These are phyloP conservation scores for Rubroboletus satanas DNA, from an alignment of 768 basidiomycete genomes.

Conservation along the genomic window DNA sequence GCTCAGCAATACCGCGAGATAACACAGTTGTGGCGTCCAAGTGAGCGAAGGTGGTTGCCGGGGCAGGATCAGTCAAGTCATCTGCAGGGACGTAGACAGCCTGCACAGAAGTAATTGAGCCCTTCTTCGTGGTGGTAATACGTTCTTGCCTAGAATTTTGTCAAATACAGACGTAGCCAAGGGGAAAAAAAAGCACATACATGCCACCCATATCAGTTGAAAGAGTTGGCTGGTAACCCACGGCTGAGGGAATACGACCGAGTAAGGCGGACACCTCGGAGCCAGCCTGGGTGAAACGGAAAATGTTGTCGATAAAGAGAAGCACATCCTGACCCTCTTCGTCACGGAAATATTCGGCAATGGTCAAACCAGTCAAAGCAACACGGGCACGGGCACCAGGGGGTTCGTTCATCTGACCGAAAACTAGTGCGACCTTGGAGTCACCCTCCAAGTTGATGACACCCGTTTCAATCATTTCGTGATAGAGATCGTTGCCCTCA, in stretches of 20 bases:
- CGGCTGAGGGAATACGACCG: conserved; percentile 99
- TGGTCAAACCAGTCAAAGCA: conserved; percentile 97
- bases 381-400: conserved; percentile 99
- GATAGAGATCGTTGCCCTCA: conserved; percentile 99
- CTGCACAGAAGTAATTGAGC: conserved; percentile 99
- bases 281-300: conserved; percentile 99
- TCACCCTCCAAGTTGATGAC: conserved; percentile 99
- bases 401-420: conserved; percentile 99
- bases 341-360: conserved; percentile 99
- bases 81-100: conserved; percentile 99
- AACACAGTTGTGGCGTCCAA: conserved; percentile 99
- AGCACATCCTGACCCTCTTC: conserved; percentile 99
- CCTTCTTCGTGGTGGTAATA: conserved; percentile 99
- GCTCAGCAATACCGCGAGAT: conserved; percentile 97
- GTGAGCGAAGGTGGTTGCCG: conserved; percentile 99
- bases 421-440: conserved; percentile 99
- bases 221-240: conserved; percentile 99
- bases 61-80: conserved; percentile 99
- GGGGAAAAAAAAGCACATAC: conserved; percentile 43
- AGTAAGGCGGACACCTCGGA: conserved; percentile 99
- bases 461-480: conserved; percentile 99
- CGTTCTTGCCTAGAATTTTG: conserved; percentile 80
- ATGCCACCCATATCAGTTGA: conserved; percentile 99
- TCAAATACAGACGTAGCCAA: conserved; percentile 2
- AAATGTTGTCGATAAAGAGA: conserved; percentile 99